These are phyloP conservation scores for Apocynum venetum DNA, from an alignment of 257 asterid species.

Conservation along the genomic window DNA sequence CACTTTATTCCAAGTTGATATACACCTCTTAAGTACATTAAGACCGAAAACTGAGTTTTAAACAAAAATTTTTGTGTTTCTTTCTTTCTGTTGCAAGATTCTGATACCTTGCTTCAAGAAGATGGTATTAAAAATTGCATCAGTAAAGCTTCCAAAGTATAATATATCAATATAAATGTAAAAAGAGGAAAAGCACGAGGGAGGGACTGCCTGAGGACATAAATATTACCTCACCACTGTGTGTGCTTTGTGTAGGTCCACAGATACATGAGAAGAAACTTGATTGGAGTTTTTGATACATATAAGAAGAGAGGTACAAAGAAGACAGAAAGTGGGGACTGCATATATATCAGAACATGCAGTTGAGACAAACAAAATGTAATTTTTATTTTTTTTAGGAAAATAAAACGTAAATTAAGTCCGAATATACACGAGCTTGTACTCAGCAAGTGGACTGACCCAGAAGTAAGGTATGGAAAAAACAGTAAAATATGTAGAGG, in stretches of 20 bases:
- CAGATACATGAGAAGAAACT: not conserved
- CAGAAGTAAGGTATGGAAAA: not conserved
- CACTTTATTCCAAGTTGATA: constrained; percentile 35
- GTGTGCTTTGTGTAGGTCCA: constrained; percentile 14
- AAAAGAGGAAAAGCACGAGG: not conserved
- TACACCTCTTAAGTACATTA: constrained; percentile 19
- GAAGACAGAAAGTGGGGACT: constrained; percentile 13
- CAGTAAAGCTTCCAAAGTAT: not conserved
- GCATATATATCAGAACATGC: constrained; percentile 2
- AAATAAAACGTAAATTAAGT: not conserved
- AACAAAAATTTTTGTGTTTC: constrained; percentile 2
- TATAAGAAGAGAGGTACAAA: constrained; percentile 3
- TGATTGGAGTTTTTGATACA: constrained; percentile 17
- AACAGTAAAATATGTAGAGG: not conserved
- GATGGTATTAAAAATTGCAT: constrained; percentile 9
- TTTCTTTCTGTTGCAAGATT: constrained; percentile 16
- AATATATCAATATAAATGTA: not conserved
- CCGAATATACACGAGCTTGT: not conserved
- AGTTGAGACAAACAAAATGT: constrained; percentile 2
- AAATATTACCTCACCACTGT: constrained; percentile 6
- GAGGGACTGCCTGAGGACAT: not conserved
- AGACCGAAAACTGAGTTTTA: constrained; percentile 19
- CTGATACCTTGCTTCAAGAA: constrained; percentile 20
- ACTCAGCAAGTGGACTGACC: not conserved
- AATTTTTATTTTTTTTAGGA: no score